Evolutionary conservation across 2,329 filamentous ascomycete species (phyloP), one percentile per base, ranked within the genome.

Genomic region (Chaetomiaceae sp.): DNA sequence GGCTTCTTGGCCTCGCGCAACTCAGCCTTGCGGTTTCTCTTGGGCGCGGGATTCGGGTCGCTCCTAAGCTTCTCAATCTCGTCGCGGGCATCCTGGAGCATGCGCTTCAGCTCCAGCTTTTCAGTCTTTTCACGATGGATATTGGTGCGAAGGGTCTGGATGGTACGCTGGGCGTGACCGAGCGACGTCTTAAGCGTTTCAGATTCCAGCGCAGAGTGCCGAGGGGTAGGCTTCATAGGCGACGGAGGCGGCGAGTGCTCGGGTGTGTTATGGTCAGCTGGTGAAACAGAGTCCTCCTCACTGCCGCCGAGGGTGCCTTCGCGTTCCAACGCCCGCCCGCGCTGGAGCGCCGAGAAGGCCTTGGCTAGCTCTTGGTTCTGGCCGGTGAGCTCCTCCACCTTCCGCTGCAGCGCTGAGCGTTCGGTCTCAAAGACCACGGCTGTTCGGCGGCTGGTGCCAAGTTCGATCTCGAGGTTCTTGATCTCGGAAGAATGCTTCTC

Each of bases 61-160:
- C 75, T 81, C 55, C 84, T 81, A 42, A 82, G 71, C 69, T 90
- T 78, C 65, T 87, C 94, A 25, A 99, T 74, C 65, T 99, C 94
- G 66, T 99, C 94, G 32, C 91, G 85, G 21, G 92, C 87, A 64
- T 99, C 94, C 72, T 97, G 92, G 27, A 97, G 81, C 80, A 99
- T 89, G 55, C 92, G 87, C 71, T 90, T 91, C 49, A 97, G 81
- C 71, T 99, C 94, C 25, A 97, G 81, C 76, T 96, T 99, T 70
- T 99, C 94, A 0, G 92, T 96, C 83, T 97, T 99, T 70, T 99
- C 94, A 30, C 94, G 87, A 69, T 99, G 92, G 42, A 97, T 88
- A 64, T 91, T 95, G 68, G 87, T 90, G 71, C 95, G 90, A 62
- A 97, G 81, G 64, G 90, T 95, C 68, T 97, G 92, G 54, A 99